Evolutionary conservation across 2,329 filamentous ascomycete genomes (phyloP).

Genomic region (Xylariaceae sp.): DNA sequence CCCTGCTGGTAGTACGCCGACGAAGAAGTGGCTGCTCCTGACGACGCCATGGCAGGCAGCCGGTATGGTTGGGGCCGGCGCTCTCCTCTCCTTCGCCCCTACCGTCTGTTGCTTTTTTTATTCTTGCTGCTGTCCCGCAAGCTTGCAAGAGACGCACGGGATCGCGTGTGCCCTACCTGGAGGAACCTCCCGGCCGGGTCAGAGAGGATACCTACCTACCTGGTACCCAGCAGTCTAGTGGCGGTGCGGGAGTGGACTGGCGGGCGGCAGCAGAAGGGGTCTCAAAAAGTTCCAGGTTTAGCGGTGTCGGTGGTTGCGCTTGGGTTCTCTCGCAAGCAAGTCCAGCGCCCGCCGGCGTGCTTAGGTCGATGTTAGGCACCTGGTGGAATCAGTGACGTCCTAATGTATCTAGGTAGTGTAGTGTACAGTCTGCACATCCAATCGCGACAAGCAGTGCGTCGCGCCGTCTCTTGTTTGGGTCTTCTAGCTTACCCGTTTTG

Average conservation of each 20-base stretch:
- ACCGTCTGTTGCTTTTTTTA: neutral
- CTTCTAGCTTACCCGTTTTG: neutral
- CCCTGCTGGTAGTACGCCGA: constrained; percentile 29
- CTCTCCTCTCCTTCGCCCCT: neutral
- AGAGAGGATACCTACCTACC: neutral
- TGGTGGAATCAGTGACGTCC: too few species aligned
- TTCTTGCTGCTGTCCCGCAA: neutral
- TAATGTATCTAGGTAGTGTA: too few species aligned
- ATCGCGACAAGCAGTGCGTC: neutral
- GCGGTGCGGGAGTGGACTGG: too few species aligned
- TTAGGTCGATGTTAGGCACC: too few species aligned
- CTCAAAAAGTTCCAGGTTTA: neutral
- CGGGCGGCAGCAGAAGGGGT: neutral
- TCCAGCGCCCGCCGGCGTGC: neutral
- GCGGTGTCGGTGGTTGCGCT: neutral
- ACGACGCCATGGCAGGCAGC: constrained; percentile 36
- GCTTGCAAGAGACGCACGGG: neutral
- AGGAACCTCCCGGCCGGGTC: neutral
- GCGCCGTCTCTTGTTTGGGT: neutral
- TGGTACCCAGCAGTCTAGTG: neutral
- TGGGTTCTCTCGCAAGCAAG: neutral
- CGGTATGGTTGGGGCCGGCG: constrained; percentile 15
- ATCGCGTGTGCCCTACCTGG: neutral
- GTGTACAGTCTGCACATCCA: neutral
- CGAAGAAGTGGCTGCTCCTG: constrained; percentile 34